Conservation (phyloP, 257 asterid species). For the Solanum megistacrolobum region DNA sequence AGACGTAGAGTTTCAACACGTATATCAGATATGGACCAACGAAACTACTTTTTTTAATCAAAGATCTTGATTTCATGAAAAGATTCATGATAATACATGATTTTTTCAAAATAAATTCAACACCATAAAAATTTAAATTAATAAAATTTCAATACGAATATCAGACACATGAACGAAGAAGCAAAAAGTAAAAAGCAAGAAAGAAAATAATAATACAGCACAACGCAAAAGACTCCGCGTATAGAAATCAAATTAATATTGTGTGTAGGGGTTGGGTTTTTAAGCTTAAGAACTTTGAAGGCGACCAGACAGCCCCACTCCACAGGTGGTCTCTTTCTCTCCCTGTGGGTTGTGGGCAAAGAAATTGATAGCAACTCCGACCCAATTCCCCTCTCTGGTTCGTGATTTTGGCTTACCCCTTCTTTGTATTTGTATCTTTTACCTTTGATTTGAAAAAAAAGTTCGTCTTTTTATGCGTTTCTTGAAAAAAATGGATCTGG, state of each 20-base stretch:
- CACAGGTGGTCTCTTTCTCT: neutral
- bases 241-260: neutral
- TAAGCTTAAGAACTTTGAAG: constrained; percentile 3
- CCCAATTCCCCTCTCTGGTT: neutral
- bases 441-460: neutral
- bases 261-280: constrained; percentile 3
- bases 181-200: neutral
- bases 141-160: neutral
- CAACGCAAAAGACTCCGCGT: neutral
- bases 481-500: constrained; percentile 27
- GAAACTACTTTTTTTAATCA: too few relatives aligned
- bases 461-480: neutral
- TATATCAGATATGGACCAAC: too few relatives aligned
- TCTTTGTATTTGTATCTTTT: neutral
- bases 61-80: too few relatives aligned
- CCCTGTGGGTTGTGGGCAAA: neutral
- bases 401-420: constrained; percentile 13
- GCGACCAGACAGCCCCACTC: constrained; percentile 14
- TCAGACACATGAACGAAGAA: neutral
- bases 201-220: neutral
- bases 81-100: too few relatives aligned
- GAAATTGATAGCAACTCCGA: neutral
- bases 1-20: too few relatives aligned
- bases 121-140: neutral
- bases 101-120: too few relatives aligned